Base-by-base conservation (phyloP, 2,329 filamentous ascomycete species). In the Stagonosporopsis vannaccii region DNA sequence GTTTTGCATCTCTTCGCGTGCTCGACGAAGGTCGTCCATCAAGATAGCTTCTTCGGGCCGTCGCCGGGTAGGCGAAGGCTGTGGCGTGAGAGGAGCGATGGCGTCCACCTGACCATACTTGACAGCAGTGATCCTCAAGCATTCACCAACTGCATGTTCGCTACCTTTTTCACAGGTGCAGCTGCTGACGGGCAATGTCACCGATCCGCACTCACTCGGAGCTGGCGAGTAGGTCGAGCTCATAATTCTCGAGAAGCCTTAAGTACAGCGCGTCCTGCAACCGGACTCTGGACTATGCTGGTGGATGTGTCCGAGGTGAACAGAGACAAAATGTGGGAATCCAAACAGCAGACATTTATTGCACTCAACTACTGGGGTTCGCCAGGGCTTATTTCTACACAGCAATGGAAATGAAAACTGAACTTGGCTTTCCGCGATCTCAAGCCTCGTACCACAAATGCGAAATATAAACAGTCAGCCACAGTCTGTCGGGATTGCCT, bases 1-100 rank as follows among this genome's bases (percentile, higher is more conserved):
- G 11, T 22, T 25, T 41, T 37, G 36, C 51, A 43, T 48, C 30
- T 54, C 51, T 19, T 42, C 43, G 1, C 43, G 28, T n/a, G 37
- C 43, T 36, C 47, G 33, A n/a, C 47, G 37, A 26, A 50, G 37
- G 20, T 50, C 47, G 12, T 50, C 47, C 30, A 42, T 42, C 13
- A 50, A 22, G 11, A 50, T 50, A 28, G 47, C 37, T 35, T 50
- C 47, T 6, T 50, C 47, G 15, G 47, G 47, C 40, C 47, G 26
- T 20, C 47, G 37, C 7, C 47, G 47, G 19, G 28, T 42, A 13
- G 47, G 47, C 1, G 47, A 50, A 26, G 26, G 28, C 15, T 42
- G 37, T 42, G 47, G 47, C 5, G 30, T 50, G 3, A 42, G 37
- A 35, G 28, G 47, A 6, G 47, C 47, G 13, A 50, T 42, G 15